Percentiles rank a stretch among this genome's conserved stretches.
These are phyloP conservation scores for Emergomyces pasteurianus DNA, from an alignment of 2,329 filamentous ascomycete genomes.

Conservation along the genomic window DNA sequence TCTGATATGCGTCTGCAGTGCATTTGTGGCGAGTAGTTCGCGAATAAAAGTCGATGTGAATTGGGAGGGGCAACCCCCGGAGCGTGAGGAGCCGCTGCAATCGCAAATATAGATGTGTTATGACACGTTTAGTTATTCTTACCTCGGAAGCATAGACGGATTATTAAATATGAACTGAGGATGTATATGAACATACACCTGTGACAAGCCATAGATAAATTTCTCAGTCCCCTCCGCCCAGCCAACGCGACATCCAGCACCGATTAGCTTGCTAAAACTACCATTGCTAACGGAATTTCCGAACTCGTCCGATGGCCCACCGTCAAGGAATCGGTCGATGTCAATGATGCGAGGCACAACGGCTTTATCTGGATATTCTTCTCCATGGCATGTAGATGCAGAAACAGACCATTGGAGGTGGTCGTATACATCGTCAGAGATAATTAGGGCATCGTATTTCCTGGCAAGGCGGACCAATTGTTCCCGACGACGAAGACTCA, in stretches of 20 bases:
- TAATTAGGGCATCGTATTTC: slow-evolving; percentile 65
- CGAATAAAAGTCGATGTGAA: slow-evolving; percentile 46
- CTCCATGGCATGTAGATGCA: slow-evolving; percentile 8
- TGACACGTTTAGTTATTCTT: slow-evolving; percentile 9
- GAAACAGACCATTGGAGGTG: slow-evolving; percentile 63
- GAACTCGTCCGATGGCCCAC: slow-evolving; percentile 50
- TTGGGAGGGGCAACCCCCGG: slow-evolving; percentile 50
- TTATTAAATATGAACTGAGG: slow-evolving; percentile 3
- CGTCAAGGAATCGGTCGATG: slow-evolving; percentile 58
- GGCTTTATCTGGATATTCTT: slow-evolving; percentile 1
- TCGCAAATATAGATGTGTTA: not conserved
- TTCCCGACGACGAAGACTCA: slow-evolving; percentile 56
- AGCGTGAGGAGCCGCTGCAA: slow-evolving; percentile 43
- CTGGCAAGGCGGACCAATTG: slow-evolving; percentile 65
- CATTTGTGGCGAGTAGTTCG: slow-evolving; percentile 40
- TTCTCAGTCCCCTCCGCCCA: slow-evolving; percentile 67
- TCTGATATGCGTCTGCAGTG: slow-evolving; percentile 43
- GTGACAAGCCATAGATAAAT: slow-evolving; percentile 47
- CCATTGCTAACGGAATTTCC: slow-evolving; percentile 78
- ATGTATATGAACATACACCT: slow-evolving; percentile 36
- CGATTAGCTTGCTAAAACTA: slow-evolving; percentile 78
- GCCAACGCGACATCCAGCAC: slow-evolving; percentile 71
- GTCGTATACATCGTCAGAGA: slow-evolving; percentile 91
- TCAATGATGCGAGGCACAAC: slow-evolving; percentile 64
- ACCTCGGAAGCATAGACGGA: not conserved